Conservation (phyloP, 2,329 filamentous ascomycete genomes). For the Zymoseptoria tritici region DNA sequence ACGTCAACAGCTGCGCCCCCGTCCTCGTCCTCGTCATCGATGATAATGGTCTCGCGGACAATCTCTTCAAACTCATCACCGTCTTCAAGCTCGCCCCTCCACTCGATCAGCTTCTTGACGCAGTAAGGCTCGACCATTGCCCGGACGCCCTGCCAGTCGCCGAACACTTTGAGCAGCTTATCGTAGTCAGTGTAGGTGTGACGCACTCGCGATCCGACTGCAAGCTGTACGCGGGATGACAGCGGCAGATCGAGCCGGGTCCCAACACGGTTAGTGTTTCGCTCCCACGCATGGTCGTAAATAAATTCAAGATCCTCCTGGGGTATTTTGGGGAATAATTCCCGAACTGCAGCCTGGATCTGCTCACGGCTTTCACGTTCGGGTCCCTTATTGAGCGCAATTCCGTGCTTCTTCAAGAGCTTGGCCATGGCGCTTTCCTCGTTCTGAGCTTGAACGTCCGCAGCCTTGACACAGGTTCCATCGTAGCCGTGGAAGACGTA, state of each 20-base stretch:
- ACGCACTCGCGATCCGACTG: conserved; percentile 55
- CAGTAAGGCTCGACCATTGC: conserved; percentile 48
- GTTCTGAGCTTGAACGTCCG: conserved; percentile 17
- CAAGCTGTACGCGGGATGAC: conserved; percentile 52
- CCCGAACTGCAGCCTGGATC: conserved; percentile 51
- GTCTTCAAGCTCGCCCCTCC: conserved; percentile 52
- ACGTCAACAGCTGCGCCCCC: conserved; percentile 24
- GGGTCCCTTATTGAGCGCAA: conserved; percentile 16
- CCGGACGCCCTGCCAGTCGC: conserved; percentile 47
- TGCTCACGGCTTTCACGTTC: conserved; percentile 39
- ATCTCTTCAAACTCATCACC: conserved; percentile 51
- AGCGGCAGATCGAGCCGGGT: conserved; percentile 48
- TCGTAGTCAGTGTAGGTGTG: conserved; percentile 59
- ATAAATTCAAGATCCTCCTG: conserved; percentile 51
- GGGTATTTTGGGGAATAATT: conserved; percentile 57
- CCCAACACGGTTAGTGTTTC: conserved; percentile 52
- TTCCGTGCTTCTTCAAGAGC: conserved; percentile 30
- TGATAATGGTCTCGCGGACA: conserved; percentile 56
- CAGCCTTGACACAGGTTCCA: conserved; percentile 21
- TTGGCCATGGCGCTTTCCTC: conserved; percentile 25
- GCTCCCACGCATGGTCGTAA: conserved; percentile 53
- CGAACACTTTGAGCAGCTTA: conserved; percentile 44
- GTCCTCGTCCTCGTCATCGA: conserved; percentile 53
- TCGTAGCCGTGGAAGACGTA: conserved; percentile 23
- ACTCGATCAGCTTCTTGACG: conserved; percentile 52